Conservation (phyloP, 768 basidiomycete species). For the Suillus subluteus region DNA sequence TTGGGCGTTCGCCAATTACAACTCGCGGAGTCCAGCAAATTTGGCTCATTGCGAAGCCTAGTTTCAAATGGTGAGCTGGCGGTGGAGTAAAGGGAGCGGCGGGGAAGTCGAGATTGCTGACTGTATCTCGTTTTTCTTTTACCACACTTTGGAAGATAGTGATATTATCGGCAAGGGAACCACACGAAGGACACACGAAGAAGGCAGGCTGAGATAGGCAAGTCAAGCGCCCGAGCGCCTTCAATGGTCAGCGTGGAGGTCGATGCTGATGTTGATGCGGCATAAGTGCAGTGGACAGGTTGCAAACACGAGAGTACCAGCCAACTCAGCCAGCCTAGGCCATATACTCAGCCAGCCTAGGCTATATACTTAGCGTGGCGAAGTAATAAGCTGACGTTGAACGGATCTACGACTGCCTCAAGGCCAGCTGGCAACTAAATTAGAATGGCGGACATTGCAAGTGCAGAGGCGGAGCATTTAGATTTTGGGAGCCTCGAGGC, state of each 20-base stretch:
- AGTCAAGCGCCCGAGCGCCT: not conserved
- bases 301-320: not conserved
- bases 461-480: not conserved
- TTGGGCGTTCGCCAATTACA: not conserved
- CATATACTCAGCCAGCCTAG: no score
- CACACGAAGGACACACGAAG: not conserved
- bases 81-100: not conserved
- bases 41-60: not conserved
- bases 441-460: constrained; percentile 4
- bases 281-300: not conserved
- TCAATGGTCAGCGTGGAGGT: not conserved
- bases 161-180: constrained; percentile 6
- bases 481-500: constrained; percentile 4
- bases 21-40: not conserved
- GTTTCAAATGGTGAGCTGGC: constrained; percentile 7
- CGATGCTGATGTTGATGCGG: not conserved
- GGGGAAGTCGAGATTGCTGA: not conserved
- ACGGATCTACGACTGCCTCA: constrained; percentile 1
- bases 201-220: constrained; percentile 7
- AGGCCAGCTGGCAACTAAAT: not conserved
- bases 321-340: not conserved
- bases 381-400: not conserved
- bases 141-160: constrained; percentile 1
- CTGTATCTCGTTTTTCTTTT: not conserved
- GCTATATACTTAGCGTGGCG: not conserved